A percentile compares a stretch with the other conserved stretches of the same genome.
These are phyloP conservation scores for Nicotiana paniculata DNA, from an alignment of 257 asterid species.

Conservation along the genomic window DNA sequence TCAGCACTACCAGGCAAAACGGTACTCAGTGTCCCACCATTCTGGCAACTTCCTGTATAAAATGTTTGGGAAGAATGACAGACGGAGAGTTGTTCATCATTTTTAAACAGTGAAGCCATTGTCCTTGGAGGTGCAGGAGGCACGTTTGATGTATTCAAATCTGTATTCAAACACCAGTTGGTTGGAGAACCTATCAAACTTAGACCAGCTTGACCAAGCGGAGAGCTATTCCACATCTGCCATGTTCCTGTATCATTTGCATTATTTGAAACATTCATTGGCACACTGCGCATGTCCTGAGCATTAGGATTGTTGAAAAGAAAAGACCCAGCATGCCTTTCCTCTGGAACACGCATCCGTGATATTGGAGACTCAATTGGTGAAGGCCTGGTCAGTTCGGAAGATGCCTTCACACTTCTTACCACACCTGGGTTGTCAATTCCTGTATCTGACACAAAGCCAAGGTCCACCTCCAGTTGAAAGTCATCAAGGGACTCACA, in stretches of 20 bases:
- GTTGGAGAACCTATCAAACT: conserved; percentile 62
- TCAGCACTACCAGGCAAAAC: conserved; percentile 45
- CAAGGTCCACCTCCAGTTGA: conserved; percentile 53
- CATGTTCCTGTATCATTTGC: conserved; percentile 53
- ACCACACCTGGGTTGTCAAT: conserved; percentile 45
- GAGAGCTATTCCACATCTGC: conserved; percentile 96
- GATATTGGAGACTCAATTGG: conserved; percentile 91
- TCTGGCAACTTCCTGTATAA: conserved; percentile 52
- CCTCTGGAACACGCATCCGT: conserved; percentile 67
- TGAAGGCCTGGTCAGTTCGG: conserved; percentile 68
- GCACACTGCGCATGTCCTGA: conserved; percentile 26
- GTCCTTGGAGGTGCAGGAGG: conserved; percentile 66
- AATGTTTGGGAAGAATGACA: conserved; percentile 46
- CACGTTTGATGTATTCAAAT: conserved; percentile 42
- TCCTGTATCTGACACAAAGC: conserved; percentile 49
- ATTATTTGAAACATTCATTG: conserved; percentile 26
- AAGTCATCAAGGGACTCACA: conserved; percentile 92
- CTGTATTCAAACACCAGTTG: conserved; percentile 67
- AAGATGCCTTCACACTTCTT: conserved; percentile 38
- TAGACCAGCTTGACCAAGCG: conserved; percentile 76
- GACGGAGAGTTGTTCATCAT: conserved; percentile 53
- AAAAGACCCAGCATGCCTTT: conserved; percentile 37
- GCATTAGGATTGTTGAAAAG: conserved; percentile 36
- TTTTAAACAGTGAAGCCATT: conserved; percentile 91
- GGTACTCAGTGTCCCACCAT: conserved; percentile 45